These are phyloP conservation scores for Boletus coccyginus DNA, from an alignment of 768 basidiomycete genomes.

Conservation along the genomic window DNA sequence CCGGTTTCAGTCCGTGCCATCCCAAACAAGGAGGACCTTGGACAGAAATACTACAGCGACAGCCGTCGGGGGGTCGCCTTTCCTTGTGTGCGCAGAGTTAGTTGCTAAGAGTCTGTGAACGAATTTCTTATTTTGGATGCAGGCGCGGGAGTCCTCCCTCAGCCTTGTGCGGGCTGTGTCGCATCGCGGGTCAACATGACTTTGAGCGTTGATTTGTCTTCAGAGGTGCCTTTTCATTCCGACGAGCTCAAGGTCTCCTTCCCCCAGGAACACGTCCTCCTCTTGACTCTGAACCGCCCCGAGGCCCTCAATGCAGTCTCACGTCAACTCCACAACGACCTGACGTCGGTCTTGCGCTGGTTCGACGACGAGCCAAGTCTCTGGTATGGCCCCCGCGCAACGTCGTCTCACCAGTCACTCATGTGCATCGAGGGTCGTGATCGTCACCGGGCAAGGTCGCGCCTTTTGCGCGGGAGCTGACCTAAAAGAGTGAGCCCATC, in stretches of 20 bases:
- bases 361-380: slow-evolving; percentile 68
- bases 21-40: background rate
- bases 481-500: slow-evolving; percentile 57
- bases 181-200: background rate
- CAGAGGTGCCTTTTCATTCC: slow-evolving; percentile 29
- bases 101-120: slow-evolving; percentile 2
- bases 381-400: slow-evolving; percentile 48
- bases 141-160: background rate
- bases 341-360: slow-evolving; percentile 59
- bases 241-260: slow-evolving; percentile 38
- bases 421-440: slow-evolving; percentile 53
- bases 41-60: background rate
- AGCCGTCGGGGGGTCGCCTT: slow-evolving; percentile 3
- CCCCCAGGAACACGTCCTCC: slow-evolving; percentile 50
- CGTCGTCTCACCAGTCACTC: background rate
- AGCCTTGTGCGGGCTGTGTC: too few relatives aligned
- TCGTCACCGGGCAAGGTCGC: slow-evolving; percentile 72
- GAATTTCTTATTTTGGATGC: slow-evolving; percentile 1
- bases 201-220: background rate
- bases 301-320: slow-evolving; percentile 73
- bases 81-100: background rate
- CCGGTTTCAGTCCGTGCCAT: slow-evolving; percentile 5
- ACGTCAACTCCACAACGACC: slow-evolving; percentile 50
- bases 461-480: slow-evolving; percentile 81
- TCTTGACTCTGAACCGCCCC: slow-evolving; percentile 66